Base-by-base conservation (phyloP, 2,329 filamentous ascomycete genomes). In the Penicillium sclerotiorum region DNA sequence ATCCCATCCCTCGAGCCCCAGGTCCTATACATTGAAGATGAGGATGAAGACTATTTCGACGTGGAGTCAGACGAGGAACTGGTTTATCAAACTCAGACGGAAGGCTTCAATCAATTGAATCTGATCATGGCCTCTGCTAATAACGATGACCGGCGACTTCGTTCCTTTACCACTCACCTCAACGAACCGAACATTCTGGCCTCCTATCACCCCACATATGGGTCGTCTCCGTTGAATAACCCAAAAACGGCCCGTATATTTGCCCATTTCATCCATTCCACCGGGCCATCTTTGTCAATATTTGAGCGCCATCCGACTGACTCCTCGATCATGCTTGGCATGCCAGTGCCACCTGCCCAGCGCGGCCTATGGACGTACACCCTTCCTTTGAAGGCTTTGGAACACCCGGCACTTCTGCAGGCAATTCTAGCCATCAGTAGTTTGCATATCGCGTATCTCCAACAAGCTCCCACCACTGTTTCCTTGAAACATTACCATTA, bases 401-500 rank as follows among this genome's bases (percentile, higher is more conserved):
- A 87, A 49, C 84, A 96, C 60, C 89, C 90, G n/a, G 90, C 88
- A 0, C 79, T 97, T 0, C 80, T 97, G 17, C 93, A 97, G 65
- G 89, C 92, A 8, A 95, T 97, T 70, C 82, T 97, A 28, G 93
- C 93, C 1, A 71, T 96, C 28, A 87, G 88, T 20, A 93, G 89
- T 68, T 73, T 96, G 35, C 93, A 97, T 63, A 92, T 96, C 62
- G 88, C 93, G 22, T 89, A 88, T 60, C 77, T 95, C 4, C 88
- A 95, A 64, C 78, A 81, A 22, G 82, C 83, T 2, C 87, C 89
- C 0, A 81, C 85, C 1, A 92, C 88, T 0, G 86, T 90, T 8
- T 93, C 92, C 0, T 82, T 94, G 64, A 92, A 94, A 63, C 94
- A 99, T 68, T 97, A 97, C 58, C 90, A 94, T 49, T 85, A 92